Evolutionary conservation across 306 rosid genomes (phyloP), one percentile per base, ranked within the genome.

Genomic region (Senna tora): DNA sequence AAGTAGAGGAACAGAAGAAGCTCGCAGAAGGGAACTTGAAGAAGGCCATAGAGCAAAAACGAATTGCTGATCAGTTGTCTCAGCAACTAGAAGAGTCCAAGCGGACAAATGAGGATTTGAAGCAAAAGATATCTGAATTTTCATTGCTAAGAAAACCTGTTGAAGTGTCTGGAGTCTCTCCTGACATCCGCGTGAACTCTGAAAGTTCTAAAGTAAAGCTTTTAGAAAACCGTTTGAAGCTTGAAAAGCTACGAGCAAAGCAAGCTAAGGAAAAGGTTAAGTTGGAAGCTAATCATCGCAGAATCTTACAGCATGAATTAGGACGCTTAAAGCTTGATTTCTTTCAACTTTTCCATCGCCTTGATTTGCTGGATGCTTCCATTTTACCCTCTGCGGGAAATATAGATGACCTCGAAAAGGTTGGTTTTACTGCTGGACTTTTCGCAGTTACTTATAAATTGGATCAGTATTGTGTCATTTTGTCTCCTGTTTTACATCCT

Each of bases 231-330:
- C 67, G 82, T 38, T 81, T 87, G 10, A 87, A 81, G 84, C 67
- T 90, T 57, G 92, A 89, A 87, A 90, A 89, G 79, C 69, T 73
- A 78, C 83, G 78, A 59, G 72, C 67, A 50, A 86, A 90, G 59
- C 83, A 77, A 67, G 82, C 90, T 34, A 86, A 58, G 76, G 74
- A 83, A 79, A 87, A 85, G 49, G 80, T 64, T 22, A 72, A 84
- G 79, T 75, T 84, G 65, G 98, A 93, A 86, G 87, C 82, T 68
- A 81, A 79, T 71, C 88, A 65, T 22, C 67, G 64, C 43, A 34
- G 75, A 42, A 65, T 79, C 41, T 75, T 93, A 49, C 81, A 47
- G 39, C 93, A 73, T 2, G 87, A 90, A 80, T 46, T 90, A 60
- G 86, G 84, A 68, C 79, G 69, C 58, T 47, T 93, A 70, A 86